phyloP scores from a whole-genome alignment of 306 rosid species.

The Pterocarpus macrocarpus region DNA sequence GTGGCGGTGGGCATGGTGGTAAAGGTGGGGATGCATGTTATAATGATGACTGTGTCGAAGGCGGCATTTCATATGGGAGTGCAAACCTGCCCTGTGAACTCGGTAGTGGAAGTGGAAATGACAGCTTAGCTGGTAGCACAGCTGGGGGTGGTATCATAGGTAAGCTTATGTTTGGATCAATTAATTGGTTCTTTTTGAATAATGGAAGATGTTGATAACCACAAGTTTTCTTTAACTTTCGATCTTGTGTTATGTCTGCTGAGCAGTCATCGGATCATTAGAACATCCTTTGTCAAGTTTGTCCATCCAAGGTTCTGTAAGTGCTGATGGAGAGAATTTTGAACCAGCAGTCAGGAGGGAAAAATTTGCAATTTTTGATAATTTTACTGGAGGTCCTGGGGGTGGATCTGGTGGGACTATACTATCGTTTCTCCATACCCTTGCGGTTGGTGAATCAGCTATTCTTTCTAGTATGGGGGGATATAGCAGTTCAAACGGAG shows the following conservation, averaged over 20 bases:
- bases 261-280: slow-evolving; percentile 86
- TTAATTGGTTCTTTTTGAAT: slow-evolving; percentile 24
- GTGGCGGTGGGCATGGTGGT: slow-evolving; percentile 99
- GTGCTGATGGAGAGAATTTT: slow-evolving; percentile 81
- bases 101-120: slow-evolving; percentile 98
- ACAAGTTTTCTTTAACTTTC: slow-evolving; percentile 2
- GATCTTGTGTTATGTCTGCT: slow-evolving; percentile 39
- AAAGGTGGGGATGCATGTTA: slow-evolving; percentile 82
- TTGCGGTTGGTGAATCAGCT: slow-evolving; percentile 77
- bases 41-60: slow-evolving; percentile 60
- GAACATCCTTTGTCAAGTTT: slow-evolving; percentile 92
- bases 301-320: slow-evolving; percentile 78
- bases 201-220: slow-evolving; percentile 22
- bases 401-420: slow-evolving; percentile 98
- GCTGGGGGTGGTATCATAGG: slow-evolving; percentile 98
- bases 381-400: slow-evolving; percentile 75
- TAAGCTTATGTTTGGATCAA: slow-evolving; percentile 54
- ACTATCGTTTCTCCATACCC: slow-evolving; percentile 76
- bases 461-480: slow-evolving; percentile 90
- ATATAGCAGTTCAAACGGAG: slow-evolving; percentile 67
- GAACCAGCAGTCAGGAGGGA: slow-evolving; percentile 49
- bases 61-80: slow-evolving; percentile 90
- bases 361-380: slow-evolving; percentile 46
- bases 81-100: slow-evolving; percentile 90
- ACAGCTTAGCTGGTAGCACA: slow-evolving; percentile 61